Evolutionary conservation across 768 basidiomycete genomes (phyloP), one percentile per base, ranked within the genome.

Genomic region (Coprinopsis cinerea): DNA sequence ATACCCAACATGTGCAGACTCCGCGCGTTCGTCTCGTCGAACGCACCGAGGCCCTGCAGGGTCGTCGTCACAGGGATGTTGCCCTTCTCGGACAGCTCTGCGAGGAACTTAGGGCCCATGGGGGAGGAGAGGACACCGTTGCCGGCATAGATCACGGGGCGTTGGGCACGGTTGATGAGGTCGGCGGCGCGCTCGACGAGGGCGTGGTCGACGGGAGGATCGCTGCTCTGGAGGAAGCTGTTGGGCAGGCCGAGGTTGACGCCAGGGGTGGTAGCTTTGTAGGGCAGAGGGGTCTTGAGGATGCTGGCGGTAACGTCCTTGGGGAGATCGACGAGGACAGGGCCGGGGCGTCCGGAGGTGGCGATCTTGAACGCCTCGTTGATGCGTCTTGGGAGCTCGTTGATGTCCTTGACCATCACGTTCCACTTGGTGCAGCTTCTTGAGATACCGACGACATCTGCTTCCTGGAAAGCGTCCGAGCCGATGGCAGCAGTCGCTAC

Each of bases 301-400:
- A 96, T 86, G 27, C 86, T 83, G 1, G 96, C 96, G 0, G 96
- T 99, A 45, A 99, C 82, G 67, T 99, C 96, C 68, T 99, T 99
- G n/a, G 96, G 96, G 17, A 99, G 76, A 63, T 99, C 96, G 53
- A 99, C 94, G 53, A 99, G 84, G 42, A 98, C 96, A 44, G 96
- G 96, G 0, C 96, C 96, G 0, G 96, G 96, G 24, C 96, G 83
- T 0, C 96, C 96, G 5, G 92, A 90, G 1, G 92, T 94, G 13
- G 96, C 96, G 55, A 99, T 98, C 67, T 97, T 96, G 81, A 99
- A 98, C 0, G 96, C 96, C 67, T 99, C 96, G 64, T 97, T 98
- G 63, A 98, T 95, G 51, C 96, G 78, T 36, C 95, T 75, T 13
- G 96, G 96, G 2, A 98, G 77, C 67, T 98, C 96, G 11, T 88